Conservation (phyloP, 768 basidiomycete genomes). For the Hygrophoropsis aurantiaca region DNA sequence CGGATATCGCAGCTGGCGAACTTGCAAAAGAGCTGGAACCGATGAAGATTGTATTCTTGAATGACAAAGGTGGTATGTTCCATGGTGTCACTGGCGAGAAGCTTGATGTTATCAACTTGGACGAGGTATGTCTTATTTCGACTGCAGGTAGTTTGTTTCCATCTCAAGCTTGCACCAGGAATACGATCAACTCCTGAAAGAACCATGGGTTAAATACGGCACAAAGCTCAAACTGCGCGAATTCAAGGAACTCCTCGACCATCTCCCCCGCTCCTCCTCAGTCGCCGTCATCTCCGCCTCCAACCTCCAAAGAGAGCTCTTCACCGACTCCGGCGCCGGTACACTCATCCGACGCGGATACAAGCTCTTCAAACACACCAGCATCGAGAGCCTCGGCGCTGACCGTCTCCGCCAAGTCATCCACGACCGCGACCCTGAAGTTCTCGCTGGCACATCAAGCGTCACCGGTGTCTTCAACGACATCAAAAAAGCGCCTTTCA, state of each 20-base stretch:
- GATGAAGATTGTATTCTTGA: slow-evolving; percentile 96
- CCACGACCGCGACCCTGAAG: slow-evolving; percentile 93
- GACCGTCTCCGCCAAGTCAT: slow-evolving; percentile 95
- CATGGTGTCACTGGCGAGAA: slow-evolving; percentile 98
- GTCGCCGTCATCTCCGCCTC: slow-evolving; percentile 96
- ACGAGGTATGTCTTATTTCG: slow-evolving; percentile 62
- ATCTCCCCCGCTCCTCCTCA: slow-evolving; percentile 96
- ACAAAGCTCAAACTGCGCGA: slow-evolving; percentile 99
- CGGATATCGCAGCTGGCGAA: slow-evolving; percentile 97
- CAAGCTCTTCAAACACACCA: slow-evolving; percentile 90
- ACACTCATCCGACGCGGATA: slow-evolving; percentile 98
- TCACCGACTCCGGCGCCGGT: slow-evolving; percentile 97
- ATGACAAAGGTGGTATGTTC: slow-evolving; percentile 97
- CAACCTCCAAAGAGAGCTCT: slow-evolving; percentile 94
- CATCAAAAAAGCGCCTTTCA: slow-evolving; percentile 81
- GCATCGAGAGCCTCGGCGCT: slow-evolving; percentile 81
- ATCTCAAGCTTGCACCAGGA: slow-evolving; percentile 53
- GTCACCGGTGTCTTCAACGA: slow-evolving; percentile 85
- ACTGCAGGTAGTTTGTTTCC: no score
- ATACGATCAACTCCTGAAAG: slow-evolving; percentile 94
- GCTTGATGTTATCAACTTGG: slow-evolving; percentile 93
- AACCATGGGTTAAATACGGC: slow-evolving; percentile 98
- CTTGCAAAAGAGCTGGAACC: slow-evolving; percentile 97
- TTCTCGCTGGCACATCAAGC: slow-evolving; percentile 77
- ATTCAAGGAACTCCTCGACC: slow-evolving; percentile 98